phyloP scores from a whole-genome alignment of 2,329 filamentous ascomycete species.

The Paramyrothecium roridum region DNA sequence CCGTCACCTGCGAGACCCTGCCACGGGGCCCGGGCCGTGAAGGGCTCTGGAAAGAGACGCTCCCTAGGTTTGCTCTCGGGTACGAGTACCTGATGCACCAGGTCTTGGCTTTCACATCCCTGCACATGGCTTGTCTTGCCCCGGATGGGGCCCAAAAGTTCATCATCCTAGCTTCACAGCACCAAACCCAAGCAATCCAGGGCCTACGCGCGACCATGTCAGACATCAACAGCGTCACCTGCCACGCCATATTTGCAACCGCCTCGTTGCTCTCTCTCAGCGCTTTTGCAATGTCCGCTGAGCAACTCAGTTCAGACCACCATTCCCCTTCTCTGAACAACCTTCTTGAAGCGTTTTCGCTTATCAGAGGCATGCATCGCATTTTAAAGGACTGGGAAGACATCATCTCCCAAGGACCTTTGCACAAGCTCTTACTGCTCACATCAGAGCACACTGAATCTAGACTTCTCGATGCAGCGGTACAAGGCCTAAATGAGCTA shows the following conservation, averaged over 20 bases:
- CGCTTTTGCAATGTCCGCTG: slow-evolving; percentile 21
- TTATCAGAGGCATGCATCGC: not conserved
- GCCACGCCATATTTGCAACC: slow-evolving; percentile 27
- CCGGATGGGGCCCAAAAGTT: slow-evolving; percentile 18
- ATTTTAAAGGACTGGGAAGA: not conserved
- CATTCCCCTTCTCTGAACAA: not conserved
- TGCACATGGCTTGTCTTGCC: slow-evolving; percentile 22
- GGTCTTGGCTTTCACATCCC: slow-evolving; percentile 24
- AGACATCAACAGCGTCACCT: slow-evolving; percentile 22
- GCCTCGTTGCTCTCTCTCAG: slow-evolving; percentile 27
- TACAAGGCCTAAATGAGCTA: not conserved
- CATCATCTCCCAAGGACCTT: not conserved
- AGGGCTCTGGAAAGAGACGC: slow-evolving; percentile 24
- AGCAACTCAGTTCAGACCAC: not conserved
- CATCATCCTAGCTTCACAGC: slow-evolving; percentile 24
- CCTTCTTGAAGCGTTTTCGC: not conserved
- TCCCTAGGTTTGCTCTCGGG: slow-evolving; percentile 19
- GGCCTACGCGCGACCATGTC: slow-evolving; percentile 22
- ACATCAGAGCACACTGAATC: not conserved
- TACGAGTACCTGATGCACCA: slow-evolving; percentile 27
- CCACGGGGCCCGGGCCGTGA: slow-evolving; percentile 22
- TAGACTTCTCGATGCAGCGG: not conserved
- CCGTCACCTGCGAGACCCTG: slow-evolving; percentile 23
- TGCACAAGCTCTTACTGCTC: not conserved
- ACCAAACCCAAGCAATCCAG: slow-evolving; percentile 26